Base-by-base conservation (phyloP, 1,284 basidiomycete species). In the Boletus semigastroideus region DNA sequence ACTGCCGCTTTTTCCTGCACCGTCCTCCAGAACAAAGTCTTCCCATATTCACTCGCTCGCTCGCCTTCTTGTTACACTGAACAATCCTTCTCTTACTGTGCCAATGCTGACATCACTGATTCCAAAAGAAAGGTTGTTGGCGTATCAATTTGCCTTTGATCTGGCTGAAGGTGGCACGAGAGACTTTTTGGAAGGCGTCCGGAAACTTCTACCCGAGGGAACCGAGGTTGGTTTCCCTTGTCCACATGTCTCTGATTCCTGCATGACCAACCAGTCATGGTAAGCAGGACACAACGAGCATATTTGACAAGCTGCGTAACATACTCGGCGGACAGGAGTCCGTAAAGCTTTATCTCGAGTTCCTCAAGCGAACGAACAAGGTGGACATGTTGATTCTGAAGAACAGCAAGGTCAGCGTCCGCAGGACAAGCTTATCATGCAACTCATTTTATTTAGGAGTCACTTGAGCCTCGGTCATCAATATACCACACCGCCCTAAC, bases 401-500 rank as follows among this genome's bases (percentile, higher is more conserved):
- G 72, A 86, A 86, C 61, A 95, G 93, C 42, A 96, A 95, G 78
- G 92, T 90, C 59, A 51, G 63, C 49, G 52, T 46, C 33, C 17
- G 13, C 27, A 20, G 12, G n/a, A 28, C 14, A 17, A n/a, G 36
- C n/a, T 19, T 31, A 28, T 36, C 20, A 25, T 42, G 37, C 34
- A 25, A 30, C 45, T 54, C 47, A 31, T 48, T 37, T 34, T 27
- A 33, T 52, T 3, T 59, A 93, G 90, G 92, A 97, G 48, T 84
- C 86, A 2, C 78, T 98, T n/a, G 95, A 98, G 66, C 82, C 92
- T 37, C 87, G 94, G 38, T 94, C 92, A 36, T 98, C 94, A 17
- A 92, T 98, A 65, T 98, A 95, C 68, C 95, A 98, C 73, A 94
- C 91, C 7, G 93, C 95, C 10, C 82, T 98, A 56, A 94, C 93